phyloP scores from a whole-genome alignment of 139 green algal species.

The Tetraselmis striata region DNA sequence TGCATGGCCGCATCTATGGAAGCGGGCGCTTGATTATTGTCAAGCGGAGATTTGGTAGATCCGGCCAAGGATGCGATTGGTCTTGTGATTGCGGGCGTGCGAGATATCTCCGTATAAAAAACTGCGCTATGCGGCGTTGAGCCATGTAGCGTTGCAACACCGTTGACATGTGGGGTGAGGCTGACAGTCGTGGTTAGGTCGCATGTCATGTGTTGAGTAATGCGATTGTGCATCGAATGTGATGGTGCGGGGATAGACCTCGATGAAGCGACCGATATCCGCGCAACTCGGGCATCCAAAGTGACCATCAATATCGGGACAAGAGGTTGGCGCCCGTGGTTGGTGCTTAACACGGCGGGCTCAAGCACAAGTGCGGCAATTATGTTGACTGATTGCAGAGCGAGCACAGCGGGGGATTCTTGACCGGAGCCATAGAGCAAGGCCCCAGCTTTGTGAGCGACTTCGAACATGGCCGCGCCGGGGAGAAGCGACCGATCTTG shows the following conservation, averaged over 20 bases:
- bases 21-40: not conserved
- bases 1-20: not conserved
- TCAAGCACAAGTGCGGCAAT: not conserved
- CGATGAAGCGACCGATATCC: not conserved
- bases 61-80: not conserved
- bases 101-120: too few species aligned
- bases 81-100: not conserved
- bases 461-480: conserved; percentile 24
- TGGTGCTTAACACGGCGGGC: not conserved
- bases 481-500: conserved; percentile 14
- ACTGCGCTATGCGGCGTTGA: not conserved
- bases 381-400: not conserved
- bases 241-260: not conserved
- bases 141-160: not conserved
- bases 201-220: not conserved
- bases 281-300: not conserved
- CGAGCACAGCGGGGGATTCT: not conserved
- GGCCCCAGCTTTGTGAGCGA: not conserved
- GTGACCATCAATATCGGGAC: not conserved
- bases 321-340: not conserved
- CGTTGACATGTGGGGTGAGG: too few species aligned
- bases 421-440: not conserved
- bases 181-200: not conserved
- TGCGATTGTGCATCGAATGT: not conserved
- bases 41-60: not conserved